Evolutionary conservation across 2,329 filamentous ascomycete species (phyloP).

Genomic region (Aspergillus clavatus): DNA sequence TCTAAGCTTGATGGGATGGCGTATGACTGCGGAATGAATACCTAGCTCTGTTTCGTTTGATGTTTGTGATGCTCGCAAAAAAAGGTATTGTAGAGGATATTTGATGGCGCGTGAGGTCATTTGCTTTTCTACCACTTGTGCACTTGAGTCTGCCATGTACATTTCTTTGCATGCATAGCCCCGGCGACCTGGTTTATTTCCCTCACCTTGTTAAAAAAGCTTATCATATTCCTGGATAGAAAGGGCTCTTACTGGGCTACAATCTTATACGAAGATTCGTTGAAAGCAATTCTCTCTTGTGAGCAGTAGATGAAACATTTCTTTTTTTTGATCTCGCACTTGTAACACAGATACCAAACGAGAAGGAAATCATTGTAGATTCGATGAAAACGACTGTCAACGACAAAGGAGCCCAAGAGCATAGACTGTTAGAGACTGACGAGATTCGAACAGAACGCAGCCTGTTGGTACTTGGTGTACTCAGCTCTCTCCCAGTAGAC

Average conservation of each 20-base stretch:
- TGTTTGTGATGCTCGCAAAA: not conserved
- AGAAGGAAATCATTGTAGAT: too few species aligned
- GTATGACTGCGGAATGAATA: not conserved
- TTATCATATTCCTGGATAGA: not conserved
- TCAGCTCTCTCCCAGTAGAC: conserved; percentile 17
- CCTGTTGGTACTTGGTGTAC: conserved; percentile 28
- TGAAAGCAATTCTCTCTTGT: too few species aligned
- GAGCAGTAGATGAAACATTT: too few species aligned
- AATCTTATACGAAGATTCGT: not conserved
- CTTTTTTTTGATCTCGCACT: too few species aligned
- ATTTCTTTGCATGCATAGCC: conserved; percentile 23
- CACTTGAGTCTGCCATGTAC: conserved; percentile 4
- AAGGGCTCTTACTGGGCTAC: not conserved
- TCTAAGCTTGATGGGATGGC: conserved; percentile 15
- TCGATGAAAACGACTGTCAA: too few species aligned
- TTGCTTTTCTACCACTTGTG: conserved; percentile 1
- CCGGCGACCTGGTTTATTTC: conserved; percentile 13
- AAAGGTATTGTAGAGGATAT: not conserved
- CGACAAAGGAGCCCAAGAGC: too few species aligned
- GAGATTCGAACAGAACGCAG: conserved; percentile 26
- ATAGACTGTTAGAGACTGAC: conserved; percentile 17
- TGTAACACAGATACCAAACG: too few species aligned
- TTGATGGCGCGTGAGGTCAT: conserved; percentile 6
- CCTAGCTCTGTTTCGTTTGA: too few species aligned
- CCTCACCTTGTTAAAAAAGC: too few species aligned